phyloP scores from a whole-genome alignment of 768 basidiomycete species.

The Exidia glandulosa region DNA sequence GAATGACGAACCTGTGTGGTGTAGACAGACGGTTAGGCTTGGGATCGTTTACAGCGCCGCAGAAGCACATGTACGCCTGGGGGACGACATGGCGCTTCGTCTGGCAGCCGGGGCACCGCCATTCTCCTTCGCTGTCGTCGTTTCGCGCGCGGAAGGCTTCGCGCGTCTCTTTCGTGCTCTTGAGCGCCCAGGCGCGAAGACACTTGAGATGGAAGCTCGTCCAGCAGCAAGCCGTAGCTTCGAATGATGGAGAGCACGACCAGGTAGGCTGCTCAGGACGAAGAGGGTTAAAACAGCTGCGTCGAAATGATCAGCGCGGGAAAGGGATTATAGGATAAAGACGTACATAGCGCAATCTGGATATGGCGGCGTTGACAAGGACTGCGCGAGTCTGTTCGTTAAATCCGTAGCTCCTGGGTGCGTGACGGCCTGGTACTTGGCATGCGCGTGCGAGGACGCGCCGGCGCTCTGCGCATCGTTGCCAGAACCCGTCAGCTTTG shows the following conservation, averaged over 20 bases:
- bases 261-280: conserved; percentile 73
- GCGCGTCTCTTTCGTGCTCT: conserved; percentile 60
- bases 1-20: conserved; percentile 42
- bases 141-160: conserved; percentile 63
- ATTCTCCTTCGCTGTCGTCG: conserved; percentile 51
- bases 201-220: conserved; percentile 86
- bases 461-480: not conserved
- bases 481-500: not conserved
- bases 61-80: conserved; percentile 71
- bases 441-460: not conserved
- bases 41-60: conserved; percentile 62
- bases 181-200: conserved; percentile 77
- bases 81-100: conserved; percentile 60
- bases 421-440: not conserved
- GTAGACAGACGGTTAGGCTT: conserved; percentile 56
- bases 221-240: conserved; percentile 59
- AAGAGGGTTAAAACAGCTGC: conserved; percentile 61
- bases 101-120: conserved; percentile 94
- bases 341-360: conserved; percentile 56
- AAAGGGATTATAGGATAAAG: not conserved
- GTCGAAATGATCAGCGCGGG: not conserved
- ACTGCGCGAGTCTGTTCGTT: conserved; percentile 58
- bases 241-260: conserved; percentile 70
- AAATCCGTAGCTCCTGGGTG: conserved; percentile 44
- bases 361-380: conserved; percentile 58